These are phyloP conservation scores for Ascochyta pisi DNA, from an alignment of 2,329 filamentous ascomycete genomes.

Conservation along the genomic window DNA sequence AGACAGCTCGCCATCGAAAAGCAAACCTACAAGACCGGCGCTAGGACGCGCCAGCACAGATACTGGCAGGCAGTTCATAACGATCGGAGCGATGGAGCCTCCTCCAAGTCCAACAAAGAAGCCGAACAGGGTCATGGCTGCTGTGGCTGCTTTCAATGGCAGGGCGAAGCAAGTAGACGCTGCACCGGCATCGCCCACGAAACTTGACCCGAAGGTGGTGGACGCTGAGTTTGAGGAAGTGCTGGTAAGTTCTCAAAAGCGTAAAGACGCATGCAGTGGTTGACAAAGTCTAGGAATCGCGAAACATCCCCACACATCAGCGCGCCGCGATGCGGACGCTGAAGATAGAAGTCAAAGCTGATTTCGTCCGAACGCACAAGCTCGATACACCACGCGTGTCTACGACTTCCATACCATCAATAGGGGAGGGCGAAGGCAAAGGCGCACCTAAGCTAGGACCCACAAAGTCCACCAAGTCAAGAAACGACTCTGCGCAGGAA, in stretches of 20 bases:
- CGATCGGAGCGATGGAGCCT: constrained; percentile 22
- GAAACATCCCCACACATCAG: constrained; percentile 94
- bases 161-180: constrained; percentile 54
- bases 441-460: constrained; percentile 47
- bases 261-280: constrained; percentile 49
- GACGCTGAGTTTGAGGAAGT: constrained; percentile 70
- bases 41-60: constrained; percentile 42
- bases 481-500: constrained; percentile 36
- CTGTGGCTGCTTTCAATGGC: constrained; percentile 67
- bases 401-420: constrained; percentile 50
- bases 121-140: constrained; percentile 66
- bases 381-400: constrained; percentile 59
- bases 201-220: constrained; percentile 60
- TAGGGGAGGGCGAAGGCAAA: constrained; percentile 40
- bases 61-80: constrained; percentile 21
- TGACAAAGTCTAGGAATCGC: constrained; percentile 67
- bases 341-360: constrained; percentile 88
- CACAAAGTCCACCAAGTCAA: constrained; percentile 48
- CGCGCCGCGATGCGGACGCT: constrained; percentile 93
- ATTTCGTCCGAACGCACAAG: constrained; percentile 93
- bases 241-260: constrained; percentile 53
- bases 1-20: constrained; percentile 33
- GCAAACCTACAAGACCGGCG: constrained; percentile 24
- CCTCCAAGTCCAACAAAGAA: constrained; percentile 44
- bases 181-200: constrained; percentile 38